Percentiles rank a stretch among this genome's conserved stretches.
Conservation (phyloP, 306 rosid genomes). For the Gastrolobium bilobum region DNA sequence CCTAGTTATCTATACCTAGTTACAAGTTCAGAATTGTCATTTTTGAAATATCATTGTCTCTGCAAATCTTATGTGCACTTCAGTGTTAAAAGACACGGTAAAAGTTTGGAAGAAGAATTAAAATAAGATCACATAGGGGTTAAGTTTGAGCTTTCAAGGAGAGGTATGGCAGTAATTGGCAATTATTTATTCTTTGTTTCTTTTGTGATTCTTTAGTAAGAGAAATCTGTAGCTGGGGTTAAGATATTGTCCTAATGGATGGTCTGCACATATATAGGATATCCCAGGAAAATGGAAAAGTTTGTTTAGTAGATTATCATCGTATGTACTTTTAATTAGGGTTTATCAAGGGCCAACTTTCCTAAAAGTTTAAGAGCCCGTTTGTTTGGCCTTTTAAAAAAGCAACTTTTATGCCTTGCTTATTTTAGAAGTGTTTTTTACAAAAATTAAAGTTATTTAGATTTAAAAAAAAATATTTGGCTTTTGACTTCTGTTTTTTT, state of each 20-base stretch:
- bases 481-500: too few relatives aligned
- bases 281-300: slow-evolving; percentile 29
- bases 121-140: neutral
- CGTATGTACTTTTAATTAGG: neutral
- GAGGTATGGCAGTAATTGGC: neutral
- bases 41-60: slow-evolving; percentile 16
- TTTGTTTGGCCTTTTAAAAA: too few relatives aligned
- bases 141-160: slow-evolving; percentile 37
- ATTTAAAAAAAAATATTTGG: too few relatives aligned
- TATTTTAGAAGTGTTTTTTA: too few relatives aligned
- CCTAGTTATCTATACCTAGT: neutral
- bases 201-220: slow-evolving; percentile 10
- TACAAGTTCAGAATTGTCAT: slow-evolving; percentile 32
- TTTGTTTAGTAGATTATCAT: slow-evolving; percentile 7
- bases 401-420: too few relatives aligned
- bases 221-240: slow-evolving; percentile 10
- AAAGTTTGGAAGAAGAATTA: slow-evolving; percentile 4
- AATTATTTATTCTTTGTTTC: slow-evolving; percentile 11
- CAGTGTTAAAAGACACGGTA: neutral
- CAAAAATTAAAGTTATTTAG: too few relatives aligned
- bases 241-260: slow-evolving; percentile 33
- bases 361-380: slow-evolving; percentile 19
- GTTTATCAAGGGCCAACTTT: slow-evolving; percentile 1
- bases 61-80: slow-evolving; percentile 26
- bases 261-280: slow-evolving; percentile 12